These are phyloP conservation scores for Russula compacta DNA, from an alignment of 768 basidiomycete genomes.

Conservation along the genomic window DNA sequence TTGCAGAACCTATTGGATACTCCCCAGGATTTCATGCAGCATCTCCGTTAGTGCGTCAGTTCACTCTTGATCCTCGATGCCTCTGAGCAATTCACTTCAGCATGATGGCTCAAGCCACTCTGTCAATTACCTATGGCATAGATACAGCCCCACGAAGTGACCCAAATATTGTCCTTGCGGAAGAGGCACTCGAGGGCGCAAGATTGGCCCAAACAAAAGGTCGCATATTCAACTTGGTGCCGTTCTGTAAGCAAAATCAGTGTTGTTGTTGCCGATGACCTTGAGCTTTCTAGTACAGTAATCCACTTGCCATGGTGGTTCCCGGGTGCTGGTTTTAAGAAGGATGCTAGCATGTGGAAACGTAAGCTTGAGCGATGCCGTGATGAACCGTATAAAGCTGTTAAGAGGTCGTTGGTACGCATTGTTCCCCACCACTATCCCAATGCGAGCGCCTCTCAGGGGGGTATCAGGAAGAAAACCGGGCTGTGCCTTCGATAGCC, in stretches of 20 bases:
- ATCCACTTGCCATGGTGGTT: conserved; percentile 25
- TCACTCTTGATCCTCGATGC: background rate
- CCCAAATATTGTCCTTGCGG: conserved; percentile 35
- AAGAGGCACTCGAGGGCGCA: conserved; percentile 30
- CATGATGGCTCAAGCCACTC: conserved; percentile 30
- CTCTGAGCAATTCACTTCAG: background rate
- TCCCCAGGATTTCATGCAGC: conserved; percentile 32
- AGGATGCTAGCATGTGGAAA: conserved; percentile 13
- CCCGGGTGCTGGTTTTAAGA: conserved; percentile 24
- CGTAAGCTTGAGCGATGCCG: conserved; percentile 18
- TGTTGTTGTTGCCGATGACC: background rate
- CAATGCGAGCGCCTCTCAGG: background rate
- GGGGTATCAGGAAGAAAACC: background rate
- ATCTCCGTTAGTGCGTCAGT: conserved; percentile 30
- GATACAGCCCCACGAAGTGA: conserved; percentile 33
- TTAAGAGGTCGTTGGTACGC: conserved; percentile 21
- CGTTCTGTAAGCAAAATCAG: conserved; percentile 21
- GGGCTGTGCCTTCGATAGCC: conserved; percentile 4
- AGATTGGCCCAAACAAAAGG: conserved; percentile 30
- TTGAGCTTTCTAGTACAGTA: conserved; percentile 10
- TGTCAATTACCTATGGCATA: conserved; percentile 42
- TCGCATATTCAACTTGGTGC: conserved; percentile 38
- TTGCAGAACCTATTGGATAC: conserved; percentile 27
- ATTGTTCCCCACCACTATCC: background rate
- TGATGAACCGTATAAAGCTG: conserved; percentile 21